Evolutionary conservation across 805 yeast species (phyloP).

Genomic region (Lipomyces lipofer): DNA sequence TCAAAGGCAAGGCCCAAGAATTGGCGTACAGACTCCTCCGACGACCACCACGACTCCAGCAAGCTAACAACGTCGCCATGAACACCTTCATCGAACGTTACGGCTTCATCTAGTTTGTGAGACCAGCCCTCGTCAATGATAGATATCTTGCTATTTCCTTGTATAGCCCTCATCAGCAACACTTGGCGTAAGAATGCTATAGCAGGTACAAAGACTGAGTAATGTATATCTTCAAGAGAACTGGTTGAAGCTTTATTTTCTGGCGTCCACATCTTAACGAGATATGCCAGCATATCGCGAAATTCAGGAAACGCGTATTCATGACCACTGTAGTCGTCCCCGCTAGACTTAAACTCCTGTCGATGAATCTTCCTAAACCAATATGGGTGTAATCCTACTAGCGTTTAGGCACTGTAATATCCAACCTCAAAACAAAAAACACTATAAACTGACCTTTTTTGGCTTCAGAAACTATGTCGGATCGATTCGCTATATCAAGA

Average conservation of each 20-base stretch:
- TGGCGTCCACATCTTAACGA: neutral
- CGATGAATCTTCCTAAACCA: constrained; percentile 64
- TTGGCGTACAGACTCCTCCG: constrained; percentile 3
- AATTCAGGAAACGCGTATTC: constrained; percentile 58
- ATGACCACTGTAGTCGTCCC: constrained; percentile 42
- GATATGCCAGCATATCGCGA: constrained; percentile 36
- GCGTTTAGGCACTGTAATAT: neutral
- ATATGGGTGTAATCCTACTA: constrained; percentile 68
- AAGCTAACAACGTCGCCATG: constrained; percentile 28
- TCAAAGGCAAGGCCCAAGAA: constrained; percentile 5
- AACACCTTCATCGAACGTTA: constrained; percentile 61
- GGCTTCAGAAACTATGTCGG: constrained; percentile 81
- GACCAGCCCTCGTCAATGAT: constrained; percentile 75
- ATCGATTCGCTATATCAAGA: constrained; percentile 54
- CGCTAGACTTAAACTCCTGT: constrained; percentile 13
- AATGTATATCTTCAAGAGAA: constrained; percentile 17
- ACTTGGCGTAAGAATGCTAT: constrained; percentile 57
- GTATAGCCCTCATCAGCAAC: constrained; percentile 64
- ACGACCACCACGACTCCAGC: constrained; percentile 2
- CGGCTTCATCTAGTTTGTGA: constrained; percentile 64
- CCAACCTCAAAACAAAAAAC: neutral
- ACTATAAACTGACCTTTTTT: constrained; percentile 44
- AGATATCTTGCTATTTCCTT: constrained; percentile 54
- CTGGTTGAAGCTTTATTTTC: neutral
- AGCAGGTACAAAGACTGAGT: constrained; percentile 39